phyloP scores from a whole-genome alignment of 1,284 basidiomycete species.

The Ustilago tritici region DNA sequence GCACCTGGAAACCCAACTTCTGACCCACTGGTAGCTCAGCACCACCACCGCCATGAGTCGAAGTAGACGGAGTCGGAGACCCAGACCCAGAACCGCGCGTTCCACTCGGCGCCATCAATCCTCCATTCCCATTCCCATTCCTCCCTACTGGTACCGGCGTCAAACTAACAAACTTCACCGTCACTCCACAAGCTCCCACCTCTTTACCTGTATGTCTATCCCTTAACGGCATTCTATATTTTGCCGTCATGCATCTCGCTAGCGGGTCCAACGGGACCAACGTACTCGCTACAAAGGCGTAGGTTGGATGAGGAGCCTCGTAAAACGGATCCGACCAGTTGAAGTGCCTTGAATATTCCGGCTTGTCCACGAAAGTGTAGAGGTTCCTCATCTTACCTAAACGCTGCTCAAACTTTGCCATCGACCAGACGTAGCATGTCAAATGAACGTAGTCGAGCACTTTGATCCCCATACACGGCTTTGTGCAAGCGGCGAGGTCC shows the following conservation, averaged over 20 bases:
- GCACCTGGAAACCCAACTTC: conserved; percentile 59
- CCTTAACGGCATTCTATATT: conserved; percentile 54
- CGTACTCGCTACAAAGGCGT: conserved; percentile 82
- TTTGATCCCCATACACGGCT: conserved; percentile 86
- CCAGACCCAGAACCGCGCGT: conserved; percentile 13
- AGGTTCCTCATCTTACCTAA: conserved; percentile 93
- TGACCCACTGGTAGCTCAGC: conserved; percentile 49
- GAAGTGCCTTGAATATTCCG: conserved; percentile 82
- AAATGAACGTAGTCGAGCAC: conserved; percentile 74
- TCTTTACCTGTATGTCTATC: conserved; percentile 42
- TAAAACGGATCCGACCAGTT: conserved; percentile 93
- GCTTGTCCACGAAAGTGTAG: conserved; percentile 89
- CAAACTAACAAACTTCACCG: conserved; percentile 62
- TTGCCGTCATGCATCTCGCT: conserved; percentile 74
- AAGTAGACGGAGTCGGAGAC: conserved; percentile 36
- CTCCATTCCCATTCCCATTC: conserved; percentile 9
- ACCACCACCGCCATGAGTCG: conserved; percentile 12
- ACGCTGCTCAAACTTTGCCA: conserved; percentile 87
- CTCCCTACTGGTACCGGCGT: conserved; percentile 23
- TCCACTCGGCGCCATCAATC: conserved; percentile 30
- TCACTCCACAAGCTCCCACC: conserved; percentile 50
- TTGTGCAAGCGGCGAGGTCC: conserved; percentile 49
- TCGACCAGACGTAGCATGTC: conserved; percentile 77
- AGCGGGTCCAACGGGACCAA: conserved; percentile 85
- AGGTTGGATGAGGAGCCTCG: conserved; percentile 73